Percentiles rank a stretch among this genome's conserved stretches.
Evolutionary conservation across 192 early-diverging fungal species (phyloP).

Genomic region (Polychytrium aggregatum): DNA sequence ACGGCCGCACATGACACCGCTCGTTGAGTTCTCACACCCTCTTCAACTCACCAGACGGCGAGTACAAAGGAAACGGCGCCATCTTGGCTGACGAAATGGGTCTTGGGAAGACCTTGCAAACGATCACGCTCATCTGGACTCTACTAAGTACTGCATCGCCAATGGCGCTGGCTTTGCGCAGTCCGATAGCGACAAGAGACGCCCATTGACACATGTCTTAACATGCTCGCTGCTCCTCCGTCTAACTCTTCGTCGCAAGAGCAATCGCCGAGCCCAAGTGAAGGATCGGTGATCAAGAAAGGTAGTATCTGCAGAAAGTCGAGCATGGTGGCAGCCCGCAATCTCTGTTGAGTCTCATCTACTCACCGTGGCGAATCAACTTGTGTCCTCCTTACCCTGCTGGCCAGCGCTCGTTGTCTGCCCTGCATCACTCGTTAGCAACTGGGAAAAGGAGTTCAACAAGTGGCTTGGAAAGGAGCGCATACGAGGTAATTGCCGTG

Average conservation of each 20-base stretch:
- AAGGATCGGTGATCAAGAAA: too few relatives aligned
- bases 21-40: neutral
- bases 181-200: too few relatives aligned
- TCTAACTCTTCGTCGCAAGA: too few relatives aligned
- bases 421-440: constrained; percentile 30
- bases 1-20: neutral
- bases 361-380: constrained; percentile 1
- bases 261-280: too few relatives aligned
- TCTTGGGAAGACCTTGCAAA: constrained; percentile 35
- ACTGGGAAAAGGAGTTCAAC: constrained; percentile 45
- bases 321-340: neutral
- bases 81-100: constrained; percentile 45
- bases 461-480: constrained; percentile 43
- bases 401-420: constrained; percentile 29
- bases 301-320: too few relatives aligned
- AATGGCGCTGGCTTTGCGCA: too few relatives aligned
- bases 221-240: too few relatives aligned
- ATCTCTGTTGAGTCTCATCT: neutral
- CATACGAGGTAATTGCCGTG: constrained; percentile 7
- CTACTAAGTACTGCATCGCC: too few relatives aligned
- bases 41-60: neutral
- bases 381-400: neutral
- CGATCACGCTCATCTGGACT: constrained; percentile 35
- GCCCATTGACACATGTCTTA: too few relatives aligned
- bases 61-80: constrained; percentile 31